A percentile compares a stretch with the other conserved stretches of the same genome.
Conservation (phyloP, 345 rosid genomes). For the Syzygium aromaticum region DNA sequence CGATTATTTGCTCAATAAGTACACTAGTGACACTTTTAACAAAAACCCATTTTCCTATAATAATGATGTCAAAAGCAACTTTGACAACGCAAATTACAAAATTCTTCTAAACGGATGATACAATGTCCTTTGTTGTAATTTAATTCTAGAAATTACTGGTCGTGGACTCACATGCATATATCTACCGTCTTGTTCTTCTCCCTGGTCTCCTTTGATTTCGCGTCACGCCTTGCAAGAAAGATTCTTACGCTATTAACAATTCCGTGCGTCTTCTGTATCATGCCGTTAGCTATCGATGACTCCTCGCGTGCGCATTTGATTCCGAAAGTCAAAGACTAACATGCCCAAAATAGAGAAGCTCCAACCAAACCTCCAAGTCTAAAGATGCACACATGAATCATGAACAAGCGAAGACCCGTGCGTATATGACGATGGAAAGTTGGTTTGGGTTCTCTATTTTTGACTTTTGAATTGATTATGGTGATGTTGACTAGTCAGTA, state of each 20-base stretch:
- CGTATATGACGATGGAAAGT: neutral
- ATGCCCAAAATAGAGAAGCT: neutral
- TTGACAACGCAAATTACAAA: neutral
- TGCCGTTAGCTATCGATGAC: neutral
- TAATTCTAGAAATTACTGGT: neutral
- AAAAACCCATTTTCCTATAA: neutral
- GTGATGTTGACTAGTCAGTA: neutral
- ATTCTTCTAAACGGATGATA: neutral
- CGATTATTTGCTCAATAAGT: neutral
- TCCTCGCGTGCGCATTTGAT: neutral
- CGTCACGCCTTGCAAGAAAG: neutral
- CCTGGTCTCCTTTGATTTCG: neutral
- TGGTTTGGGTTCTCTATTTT: neutral
- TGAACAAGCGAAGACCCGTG: neutral
- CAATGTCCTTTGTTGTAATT: neutral
- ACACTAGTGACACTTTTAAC: neutral
- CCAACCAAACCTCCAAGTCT: neutral
- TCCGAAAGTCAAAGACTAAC: neutral
- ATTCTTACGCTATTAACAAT: neutral
- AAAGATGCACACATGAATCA: neutral
- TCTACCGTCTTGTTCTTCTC: neutral
- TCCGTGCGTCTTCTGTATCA: neutral
- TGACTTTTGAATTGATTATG: neutral
- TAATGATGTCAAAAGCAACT: neutral
- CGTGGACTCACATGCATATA: neutral